Conservation (phyloP, 1,139 yeast genomes). For the Sugiyamaella pinicola region DNA sequence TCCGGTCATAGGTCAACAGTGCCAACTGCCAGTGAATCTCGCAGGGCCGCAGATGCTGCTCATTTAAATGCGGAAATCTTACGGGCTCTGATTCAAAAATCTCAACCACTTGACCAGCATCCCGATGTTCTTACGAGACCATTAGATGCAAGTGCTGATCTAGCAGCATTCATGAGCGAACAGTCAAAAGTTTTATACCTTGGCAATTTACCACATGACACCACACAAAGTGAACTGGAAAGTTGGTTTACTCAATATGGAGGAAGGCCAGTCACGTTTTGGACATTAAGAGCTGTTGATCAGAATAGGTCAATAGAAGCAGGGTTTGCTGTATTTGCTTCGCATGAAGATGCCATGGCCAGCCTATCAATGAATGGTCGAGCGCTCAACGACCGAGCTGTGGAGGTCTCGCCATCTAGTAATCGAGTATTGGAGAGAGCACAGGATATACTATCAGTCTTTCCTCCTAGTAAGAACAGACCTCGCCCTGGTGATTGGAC, state of each 20-base stretch:
- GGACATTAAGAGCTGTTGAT: conserved; percentile 74
- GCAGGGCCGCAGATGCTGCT: conserved; percentile 43
- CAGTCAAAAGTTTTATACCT: conserved; percentile 77
- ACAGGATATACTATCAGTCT: conserved; percentile 74
- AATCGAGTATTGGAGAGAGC: conserved; percentile 77
- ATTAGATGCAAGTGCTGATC: conserved; percentile 72
- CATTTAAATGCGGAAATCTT: conserved; percentile 50
- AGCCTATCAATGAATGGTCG: conserved; percentile 79
- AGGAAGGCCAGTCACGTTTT: conserved; percentile 82
- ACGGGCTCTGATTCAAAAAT: conserved; percentile 54
- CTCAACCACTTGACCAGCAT: conserved; percentile 57
- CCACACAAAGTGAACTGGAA: conserved; percentile 88
- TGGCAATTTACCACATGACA: conserved; percentile 77
- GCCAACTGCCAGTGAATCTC: conserved; percentile 18
- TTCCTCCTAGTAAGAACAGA: conserved; percentile 85
- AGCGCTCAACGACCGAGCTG: conserved; percentile 66
- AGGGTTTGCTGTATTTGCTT: conserved; percentile 83
- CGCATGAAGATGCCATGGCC: conserved; percentile 85
- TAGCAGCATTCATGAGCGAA: conserved; percentile 66
- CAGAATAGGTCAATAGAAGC: conserved; percentile 53
- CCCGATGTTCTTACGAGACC: conserved; percentile 67
- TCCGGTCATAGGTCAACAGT: conserved; percentile 19
- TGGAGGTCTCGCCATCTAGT: conserved; percentile 88
- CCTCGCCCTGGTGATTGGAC: conserved; percentile 99
- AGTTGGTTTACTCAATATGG: conserved; percentile 90